These are phyloP conservation scores for Argentina anserina DNA, from an alignment of 306 rosid genomes.

Conservation along the genomic window DNA sequence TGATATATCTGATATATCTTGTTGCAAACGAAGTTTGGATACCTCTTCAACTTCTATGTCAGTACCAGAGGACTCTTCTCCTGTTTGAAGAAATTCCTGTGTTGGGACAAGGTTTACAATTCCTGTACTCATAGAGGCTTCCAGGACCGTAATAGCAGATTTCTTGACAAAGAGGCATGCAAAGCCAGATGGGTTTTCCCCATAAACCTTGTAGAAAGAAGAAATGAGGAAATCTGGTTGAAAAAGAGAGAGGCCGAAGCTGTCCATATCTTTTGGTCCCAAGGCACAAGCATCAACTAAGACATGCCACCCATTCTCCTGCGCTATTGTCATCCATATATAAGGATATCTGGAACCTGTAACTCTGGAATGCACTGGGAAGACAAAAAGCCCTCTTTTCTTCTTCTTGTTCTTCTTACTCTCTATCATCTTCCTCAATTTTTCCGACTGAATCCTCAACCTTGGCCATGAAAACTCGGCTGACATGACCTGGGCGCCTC, in stretches of 20 bases:
- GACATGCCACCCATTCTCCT: conserved; percentile 86
- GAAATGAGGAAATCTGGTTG: conserved; percentile 79
- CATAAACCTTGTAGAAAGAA: conserved; percentile 82
- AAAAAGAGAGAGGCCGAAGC: conserved; percentile 75
- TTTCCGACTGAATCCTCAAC: conserved; percentile 61
- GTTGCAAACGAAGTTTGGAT: conserved; percentile 22
- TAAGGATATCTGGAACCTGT: conserved; percentile 92
- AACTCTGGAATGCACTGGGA: conserved; percentile 79
- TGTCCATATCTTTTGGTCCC: conserved; percentile 90
- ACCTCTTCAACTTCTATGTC: conserved; percentile 43
- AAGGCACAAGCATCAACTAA: conserved; percentile 85
- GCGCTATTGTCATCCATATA: conserved; percentile 80
- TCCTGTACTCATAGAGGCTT: conserved; percentile 51
- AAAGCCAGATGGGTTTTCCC: conserved; percentile 93
- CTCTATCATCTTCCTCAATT: conserved; percentile 62
- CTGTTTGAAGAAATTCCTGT: conserved; percentile 28
- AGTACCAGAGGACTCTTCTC: conserved; percentile 51
- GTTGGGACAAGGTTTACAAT: conserved; percentile 70
- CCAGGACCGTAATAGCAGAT: conserved; percentile 51
- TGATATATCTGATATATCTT: conserved; percentile 39
- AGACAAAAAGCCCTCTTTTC: conserved; percentile 69
- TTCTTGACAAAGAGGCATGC: conserved; percentile 87
- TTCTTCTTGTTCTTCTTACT: conserved; percentile 56
- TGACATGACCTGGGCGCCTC: conserved; percentile 65
- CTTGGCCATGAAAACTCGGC: conserved; percentile 96